phyloP scores from a whole-genome alignment of 768 basidiomycete species.

The Russula sp. region DNA sequence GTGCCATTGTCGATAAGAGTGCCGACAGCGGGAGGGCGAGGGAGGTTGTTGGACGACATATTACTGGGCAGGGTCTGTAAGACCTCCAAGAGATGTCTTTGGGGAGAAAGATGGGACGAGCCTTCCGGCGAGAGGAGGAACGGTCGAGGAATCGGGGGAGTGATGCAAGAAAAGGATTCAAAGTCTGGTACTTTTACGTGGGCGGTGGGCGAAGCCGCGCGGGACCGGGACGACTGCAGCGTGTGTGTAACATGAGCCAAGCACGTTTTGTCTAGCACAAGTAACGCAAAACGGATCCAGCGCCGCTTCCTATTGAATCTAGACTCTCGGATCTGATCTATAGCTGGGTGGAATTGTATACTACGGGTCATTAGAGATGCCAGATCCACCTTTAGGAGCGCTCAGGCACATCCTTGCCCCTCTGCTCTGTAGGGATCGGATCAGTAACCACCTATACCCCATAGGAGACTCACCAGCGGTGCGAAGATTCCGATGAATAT shows the following conservation, averaged over 20 bases:
- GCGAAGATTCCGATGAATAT: neutral
- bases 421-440: slow-evolving; percentile 2
- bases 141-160: slow-evolving; percentile 26
- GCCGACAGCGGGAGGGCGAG: slow-evolving; percentile 49
- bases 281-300: neutral
- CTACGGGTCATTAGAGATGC: slow-evolving; percentile 4
- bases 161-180: slow-evolving; percentile 23
- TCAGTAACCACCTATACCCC: neutral
- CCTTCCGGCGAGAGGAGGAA: slow-evolving; percentile 20
- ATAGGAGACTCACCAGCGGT: neutral
- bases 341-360: neutral
- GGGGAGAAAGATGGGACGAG: slow-evolving; percentile 2
- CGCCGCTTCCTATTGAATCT: slow-evolving; percentile 13
- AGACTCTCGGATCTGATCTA: slow-evolving; percentile 20
- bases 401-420: slow-evolving; percentile 11
- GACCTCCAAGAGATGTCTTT: slow-evolving; percentile 14
- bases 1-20: slow-evolving; percentile 75
- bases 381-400: slow-evolving; percentile 16
- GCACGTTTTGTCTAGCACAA: slow-evolving; percentile 15
- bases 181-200: slow-evolving; percentile 25
- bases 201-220: slow-evolving; percentile 28
- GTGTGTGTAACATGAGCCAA: slow-evolving; percentile 33
- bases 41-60: slow-evolving; percentile 28
- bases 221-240: slow-evolving; percentile 27
- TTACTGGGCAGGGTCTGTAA: slow-evolving; percentile 22